Conservation (phyloP, 2,329 filamentous ascomycete genomes). For the Sclerotinia subarctica region DNA sequence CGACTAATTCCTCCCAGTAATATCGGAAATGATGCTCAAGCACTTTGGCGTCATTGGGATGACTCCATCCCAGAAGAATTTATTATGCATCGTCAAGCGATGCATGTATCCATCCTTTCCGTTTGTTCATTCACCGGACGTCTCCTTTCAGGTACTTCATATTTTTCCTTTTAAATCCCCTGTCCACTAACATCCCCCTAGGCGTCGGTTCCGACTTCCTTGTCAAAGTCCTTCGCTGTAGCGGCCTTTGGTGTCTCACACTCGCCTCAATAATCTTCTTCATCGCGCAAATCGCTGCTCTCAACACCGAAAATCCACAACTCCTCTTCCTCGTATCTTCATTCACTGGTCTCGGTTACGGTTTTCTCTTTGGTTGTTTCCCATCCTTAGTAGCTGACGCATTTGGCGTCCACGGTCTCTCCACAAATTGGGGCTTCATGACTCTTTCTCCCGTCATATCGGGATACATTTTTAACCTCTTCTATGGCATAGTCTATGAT, state of each 20-base stretch:
- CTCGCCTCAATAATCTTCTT: slow-evolving; percentile 75
- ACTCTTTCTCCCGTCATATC: slow-evolving; percentile 83
- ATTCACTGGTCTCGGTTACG: slow-evolving; percentile 84
- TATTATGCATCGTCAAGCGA: slow-evolving; percentile 76
- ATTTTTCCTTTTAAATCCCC: slow-evolving; percentile 23
- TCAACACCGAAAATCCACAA: slow-evolving; percentile 73
- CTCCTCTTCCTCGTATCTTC: slow-evolving; percentile 74
- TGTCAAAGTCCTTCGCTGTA: slow-evolving; percentile 74
- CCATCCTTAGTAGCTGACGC: slow-evolving; percentile 85
- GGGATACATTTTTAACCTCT: slow-evolving; percentile 88
- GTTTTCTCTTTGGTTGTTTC: slow-evolving; percentile 90
- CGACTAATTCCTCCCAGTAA: slow-evolving; percentile 57
- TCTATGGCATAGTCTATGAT: slow-evolving; percentile 85
- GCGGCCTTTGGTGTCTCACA: slow-evolving; percentile 87
- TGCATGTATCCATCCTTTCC: slow-evolving; percentile 94
- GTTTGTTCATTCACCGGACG: slow-evolving; percentile 82
- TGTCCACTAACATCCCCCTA: slow-evolving; percentile 33
- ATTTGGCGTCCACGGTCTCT: slow-evolving; percentile 85
- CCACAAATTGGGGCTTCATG: slow-evolving; percentile 96
- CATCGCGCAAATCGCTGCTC: slow-evolving; percentile 71
- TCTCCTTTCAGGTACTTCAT: slow-evolving; percentile 47
- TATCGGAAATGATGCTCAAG: slow-evolving; percentile 84
- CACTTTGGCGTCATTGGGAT: slow-evolving; percentile 85
- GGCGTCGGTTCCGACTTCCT: slow-evolving; percentile 89
- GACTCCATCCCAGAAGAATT: slow-evolving; percentile 67